Conservation (phyloP, 2,329 filamentous ascomycete species). For the Apiospora aurea region DNA sequence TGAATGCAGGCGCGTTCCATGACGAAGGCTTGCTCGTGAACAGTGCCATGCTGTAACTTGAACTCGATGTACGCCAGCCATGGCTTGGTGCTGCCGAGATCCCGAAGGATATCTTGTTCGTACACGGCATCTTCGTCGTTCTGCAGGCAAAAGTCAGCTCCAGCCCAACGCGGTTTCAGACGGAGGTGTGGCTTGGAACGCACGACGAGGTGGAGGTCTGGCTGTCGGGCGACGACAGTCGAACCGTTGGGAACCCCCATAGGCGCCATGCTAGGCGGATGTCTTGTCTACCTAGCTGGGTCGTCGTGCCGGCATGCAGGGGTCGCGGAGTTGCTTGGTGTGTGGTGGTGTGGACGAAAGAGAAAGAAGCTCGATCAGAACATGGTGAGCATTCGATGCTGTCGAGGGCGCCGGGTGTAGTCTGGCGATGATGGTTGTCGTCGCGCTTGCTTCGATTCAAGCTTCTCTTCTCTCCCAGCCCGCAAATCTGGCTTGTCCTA, state of each 20-base stretch:
- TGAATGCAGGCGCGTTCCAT: conserved; percentile 92
- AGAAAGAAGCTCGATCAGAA: neutral
- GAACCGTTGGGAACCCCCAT: conserved; percentile 42
- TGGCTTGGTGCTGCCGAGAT: conserved; percentile 85
- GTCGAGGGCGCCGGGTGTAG: neutral
- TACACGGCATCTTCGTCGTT: conserved; percentile 91
- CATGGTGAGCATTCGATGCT: conserved; percentile 4
- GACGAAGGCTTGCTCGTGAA: conserved; percentile 84
- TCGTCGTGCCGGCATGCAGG: conserved; percentile 13
- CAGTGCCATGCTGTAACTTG: conserved; percentile 85
- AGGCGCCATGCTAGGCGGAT: conserved; percentile 36
- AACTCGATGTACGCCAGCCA: conserved; percentile 95
- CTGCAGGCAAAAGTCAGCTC: conserved; percentile 51
- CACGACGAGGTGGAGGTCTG: conserved; percentile 59
- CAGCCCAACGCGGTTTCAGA: neutral
- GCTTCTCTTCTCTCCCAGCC: neutral
- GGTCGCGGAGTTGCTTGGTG: neutral
- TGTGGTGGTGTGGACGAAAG: neutral
- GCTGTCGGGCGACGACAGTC: conserved; percentile 42
- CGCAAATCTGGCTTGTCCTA: conserved; percentile 13
- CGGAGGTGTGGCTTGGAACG: conserved; percentile 34
- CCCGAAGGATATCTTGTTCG: conserved; percentile 92
- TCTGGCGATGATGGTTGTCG: neutral
- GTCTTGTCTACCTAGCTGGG: conserved; percentile 8
- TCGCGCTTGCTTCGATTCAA: conserved; percentile 13